phyloP scores from a whole-genome alignment of 805 yeast genomes.

The Metschnikowia picachoensis region DNA sequence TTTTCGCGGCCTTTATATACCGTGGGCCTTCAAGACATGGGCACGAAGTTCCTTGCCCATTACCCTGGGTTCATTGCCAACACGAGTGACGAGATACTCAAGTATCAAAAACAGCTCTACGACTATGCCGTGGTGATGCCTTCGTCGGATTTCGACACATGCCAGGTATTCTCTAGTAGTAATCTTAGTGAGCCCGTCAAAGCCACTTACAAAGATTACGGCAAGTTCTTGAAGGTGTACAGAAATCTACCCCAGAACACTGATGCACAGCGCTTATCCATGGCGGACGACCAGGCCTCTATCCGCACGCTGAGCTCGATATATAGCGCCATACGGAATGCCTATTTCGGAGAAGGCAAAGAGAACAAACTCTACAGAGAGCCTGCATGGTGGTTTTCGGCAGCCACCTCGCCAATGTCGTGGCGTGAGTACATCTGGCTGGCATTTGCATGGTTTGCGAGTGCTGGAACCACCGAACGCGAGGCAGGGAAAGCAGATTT shows the following conservation, averaged over 20 bases:
- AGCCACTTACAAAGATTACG: constrained; percentile 37
- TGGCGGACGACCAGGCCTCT: constrained; percentile 27
- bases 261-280: constrained; percentile 4
- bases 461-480: constrained; percentile 59
- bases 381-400: constrained; percentile 42
- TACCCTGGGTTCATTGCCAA: constrained; percentile 50
- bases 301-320: constrained; percentile 28
- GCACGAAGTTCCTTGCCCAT: constrained; percentile 18
- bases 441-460: constrained; percentile 84
- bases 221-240: constrained; percentile 33
- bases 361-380: constrained; percentile 16
- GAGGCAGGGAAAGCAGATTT: constrained; percentile 12
- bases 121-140: constrained; percentile 40
- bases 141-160: constrained; percentile 4
- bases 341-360: constrained; percentile 8
- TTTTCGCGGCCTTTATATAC: constrained; percentile 54
- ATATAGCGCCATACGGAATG: constrained; percentile 13
- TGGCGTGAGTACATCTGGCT: constrained; percentile 61
- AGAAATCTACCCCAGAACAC: constrained; percentile 18
- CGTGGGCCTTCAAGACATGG: constrained; percentile 54
- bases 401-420: constrained; percentile 46
- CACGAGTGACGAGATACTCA: constrained; percentile 63
- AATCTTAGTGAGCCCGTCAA: constrained; percentile 16
- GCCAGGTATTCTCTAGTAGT: constrained; percentile 10
- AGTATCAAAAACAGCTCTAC: constrained; percentile 49